Percentiles rank a stretch among this genome's conserved stretches.
phyloP scores from a whole-genome alignment of 2,329 filamentous ascomycete genomes.

The Trichoderma cornu-damae region DNA sequence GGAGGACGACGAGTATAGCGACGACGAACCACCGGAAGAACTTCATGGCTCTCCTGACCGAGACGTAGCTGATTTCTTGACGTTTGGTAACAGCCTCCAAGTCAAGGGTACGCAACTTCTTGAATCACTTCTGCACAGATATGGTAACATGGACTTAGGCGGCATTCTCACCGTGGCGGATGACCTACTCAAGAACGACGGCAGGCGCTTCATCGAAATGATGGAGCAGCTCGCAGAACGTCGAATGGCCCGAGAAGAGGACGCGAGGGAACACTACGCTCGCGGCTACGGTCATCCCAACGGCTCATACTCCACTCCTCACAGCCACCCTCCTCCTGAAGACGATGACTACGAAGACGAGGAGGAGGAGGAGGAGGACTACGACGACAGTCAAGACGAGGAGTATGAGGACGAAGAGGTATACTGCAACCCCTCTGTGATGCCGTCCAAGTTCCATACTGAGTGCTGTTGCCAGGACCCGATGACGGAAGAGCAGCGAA shows the following conservation, averaged over 20 bases:
- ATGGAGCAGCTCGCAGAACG: slow-evolving; percentile 99
- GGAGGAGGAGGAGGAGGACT: slow-evolving; percentile 57
- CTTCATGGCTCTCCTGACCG: slow-evolving; percentile 60
- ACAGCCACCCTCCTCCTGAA: slow-evolving; percentile 72
- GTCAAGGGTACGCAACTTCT: slow-evolving; percentile 67
- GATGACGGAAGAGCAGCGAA: slow-evolving; percentile 97
- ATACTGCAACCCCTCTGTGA: slow-evolving; percentile 42
- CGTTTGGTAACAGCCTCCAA: slow-evolving; percentile 94
- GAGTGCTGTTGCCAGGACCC: slow-evolving; percentile 64
- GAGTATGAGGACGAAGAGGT: slow-evolving; percentile 78
- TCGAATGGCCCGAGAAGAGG: slow-evolving; percentile 93
- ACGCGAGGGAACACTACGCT: slow-evolving; percentile 61
- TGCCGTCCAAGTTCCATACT: slow-evolving; percentile 39
- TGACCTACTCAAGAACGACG: slow-evolving; percentile 96
- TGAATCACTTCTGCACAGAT: slow-evolving; percentile 40
- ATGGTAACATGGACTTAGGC: slow-evolving; percentile 59
- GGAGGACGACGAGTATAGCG: slow-evolving; percentile 57
- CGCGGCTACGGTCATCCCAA: slow-evolving; percentile 57
- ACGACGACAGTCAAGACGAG: slow-evolving; percentile 57
- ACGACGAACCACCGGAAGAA: slow-evolving; percentile 63
- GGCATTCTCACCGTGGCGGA: slow-evolving; percentile 98
- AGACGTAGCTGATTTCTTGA: slow-evolving; percentile 82
- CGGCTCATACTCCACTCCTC: slow-evolving; percentile 53
- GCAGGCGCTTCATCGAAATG: slow-evolving; percentile 99
- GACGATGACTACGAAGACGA: slow-evolving; percentile 71